Evolutionary conservation across 192 early-diverging fungal genomes (phyloP).

Genomic region (Coemansia sp.): DNA sequence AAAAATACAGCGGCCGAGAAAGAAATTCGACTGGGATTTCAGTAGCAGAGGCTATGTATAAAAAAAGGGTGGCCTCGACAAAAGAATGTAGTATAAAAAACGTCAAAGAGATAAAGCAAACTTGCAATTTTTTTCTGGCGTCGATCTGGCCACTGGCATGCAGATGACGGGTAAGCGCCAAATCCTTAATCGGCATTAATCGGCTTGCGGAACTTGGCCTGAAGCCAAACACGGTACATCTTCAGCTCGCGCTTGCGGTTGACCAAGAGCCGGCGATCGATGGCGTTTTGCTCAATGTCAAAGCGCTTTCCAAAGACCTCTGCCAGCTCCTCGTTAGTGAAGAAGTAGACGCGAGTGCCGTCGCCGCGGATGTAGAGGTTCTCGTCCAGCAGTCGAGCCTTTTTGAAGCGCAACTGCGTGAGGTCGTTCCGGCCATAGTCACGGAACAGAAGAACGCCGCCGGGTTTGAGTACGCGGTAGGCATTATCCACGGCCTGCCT

Average conservation of each 20-base stretch:
- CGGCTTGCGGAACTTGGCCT: constrained; percentile 92
- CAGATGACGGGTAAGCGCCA: background rate
- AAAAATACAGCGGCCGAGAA: background rate
- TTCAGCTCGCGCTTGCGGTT: constrained; percentile 89
- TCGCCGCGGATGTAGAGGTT: constrained; percentile 85
- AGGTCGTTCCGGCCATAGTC: constrained; percentile 86
- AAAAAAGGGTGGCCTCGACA: constrained; percentile 1
- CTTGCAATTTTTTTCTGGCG: background rate
- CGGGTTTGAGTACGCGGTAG: constrained; percentile 67
- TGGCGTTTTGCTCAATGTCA: constrained; percentile 82
- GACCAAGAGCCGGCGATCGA: constrained; percentile 90
- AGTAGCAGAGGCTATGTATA: background rate
- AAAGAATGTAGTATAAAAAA: background rate
- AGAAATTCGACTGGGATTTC: background rate
- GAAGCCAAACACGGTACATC: constrained; percentile 98
- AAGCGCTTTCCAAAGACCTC: constrained; percentile 59
- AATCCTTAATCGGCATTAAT: constrained; percentile 19
- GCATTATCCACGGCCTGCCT: constrained; percentile 64
- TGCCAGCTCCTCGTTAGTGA: constrained; percentile 59
- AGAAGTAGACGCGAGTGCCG: constrained; percentile 78
- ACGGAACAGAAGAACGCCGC: constrained; percentile 73
- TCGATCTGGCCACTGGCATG: background rate
- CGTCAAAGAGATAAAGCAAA: background rate
- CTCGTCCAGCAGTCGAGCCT: constrained; percentile 64
- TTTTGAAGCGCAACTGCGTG: constrained; percentile 79